Percentiles rank a stretch among this genome's conserved stretches.
Conservation (phyloP, 1,139 yeast species). For the Lodderomyces elongisporus region DNA sequence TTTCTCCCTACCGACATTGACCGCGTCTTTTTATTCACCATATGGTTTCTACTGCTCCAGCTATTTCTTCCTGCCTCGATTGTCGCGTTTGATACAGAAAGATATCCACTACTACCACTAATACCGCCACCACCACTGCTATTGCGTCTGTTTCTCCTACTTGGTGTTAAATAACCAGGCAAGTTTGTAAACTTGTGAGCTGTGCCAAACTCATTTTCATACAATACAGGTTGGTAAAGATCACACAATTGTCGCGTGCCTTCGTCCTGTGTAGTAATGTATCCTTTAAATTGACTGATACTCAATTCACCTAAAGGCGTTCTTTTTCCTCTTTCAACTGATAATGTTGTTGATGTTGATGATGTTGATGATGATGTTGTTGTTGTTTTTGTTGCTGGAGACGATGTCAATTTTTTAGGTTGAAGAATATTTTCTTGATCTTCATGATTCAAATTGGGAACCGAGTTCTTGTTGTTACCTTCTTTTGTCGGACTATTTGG, state of each 20-base stretch:
- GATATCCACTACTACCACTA: constrained; percentile 17
- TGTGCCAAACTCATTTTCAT: constrained; percentile 30
- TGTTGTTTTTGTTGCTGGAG: no score
- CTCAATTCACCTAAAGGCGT: constrained; percentile 31
- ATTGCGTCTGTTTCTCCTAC: constrained; percentile 19
- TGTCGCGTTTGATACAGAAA: no score
- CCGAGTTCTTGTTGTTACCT: constrained; percentile 10
- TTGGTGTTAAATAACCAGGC: constrained; percentile 35
- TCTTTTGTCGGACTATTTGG: constrained; percentile 1
- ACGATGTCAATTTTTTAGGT: constrained; percentile 26
- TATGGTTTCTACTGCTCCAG: no score
- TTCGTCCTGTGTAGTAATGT: constrained; percentile 14
- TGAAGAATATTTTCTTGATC: constrained; percentile 46
- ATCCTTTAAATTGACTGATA: constrained; percentile 34
- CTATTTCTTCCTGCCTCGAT: no score
- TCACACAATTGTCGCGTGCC: constrained; percentile 22
- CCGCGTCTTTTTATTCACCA: constrained; percentile 25
- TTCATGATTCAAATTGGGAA: constrained; percentile 23
- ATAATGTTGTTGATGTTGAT: no score
- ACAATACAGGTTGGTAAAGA: constrained; percentile 30
- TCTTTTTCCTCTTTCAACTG: constrained; percentile 14
- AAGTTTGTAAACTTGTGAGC: constrained; percentile 30
- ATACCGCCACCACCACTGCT: constrained; percentile 2
- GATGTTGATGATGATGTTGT: no score
- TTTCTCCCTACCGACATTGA: constrained; percentile 40